These are phyloP conservation scores for Coniosporium apollinis DNA, from an alignment of 495 filamentous ascomycete genomes.

Conservation along the genomic window DNA sequence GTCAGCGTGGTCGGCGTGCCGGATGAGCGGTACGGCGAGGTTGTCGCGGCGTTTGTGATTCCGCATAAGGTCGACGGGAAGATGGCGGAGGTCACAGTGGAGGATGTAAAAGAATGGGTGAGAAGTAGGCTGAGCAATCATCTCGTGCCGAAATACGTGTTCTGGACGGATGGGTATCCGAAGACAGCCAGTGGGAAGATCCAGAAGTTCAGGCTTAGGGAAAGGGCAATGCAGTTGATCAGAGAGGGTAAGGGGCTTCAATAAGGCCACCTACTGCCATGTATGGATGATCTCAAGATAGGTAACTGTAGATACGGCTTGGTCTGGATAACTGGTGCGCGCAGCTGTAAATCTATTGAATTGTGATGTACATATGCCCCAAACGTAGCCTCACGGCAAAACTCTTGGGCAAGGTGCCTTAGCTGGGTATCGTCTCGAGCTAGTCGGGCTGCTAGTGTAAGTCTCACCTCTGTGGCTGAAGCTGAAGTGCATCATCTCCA, in stretches of 20 bases:
- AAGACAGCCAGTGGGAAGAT: constrained; percentile 97
- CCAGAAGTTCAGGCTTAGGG: constrained; percentile 79
- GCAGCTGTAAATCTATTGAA: no score
- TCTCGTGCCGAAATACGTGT: constrained; percentile 77
- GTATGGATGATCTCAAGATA: no score
- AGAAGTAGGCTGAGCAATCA: constrained; percentile 52
- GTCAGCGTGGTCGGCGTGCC: constrained; percentile 71
- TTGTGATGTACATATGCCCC: no score
- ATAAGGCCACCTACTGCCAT: no score
- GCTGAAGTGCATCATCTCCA: no score
- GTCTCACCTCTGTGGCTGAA: no score
- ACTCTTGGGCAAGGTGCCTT: no score
- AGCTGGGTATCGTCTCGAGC: no score
- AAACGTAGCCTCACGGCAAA: no score
- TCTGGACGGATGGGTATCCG: constrained; percentile 65
- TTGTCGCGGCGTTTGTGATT: constrained; percentile 70
- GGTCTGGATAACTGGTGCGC: no score
- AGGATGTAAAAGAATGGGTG: constrained; percentile 59
- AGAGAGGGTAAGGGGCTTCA: constrained; percentile 17
- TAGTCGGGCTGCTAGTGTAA: no score
- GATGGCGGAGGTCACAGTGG: constrained; percentile 22
- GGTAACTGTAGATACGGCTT: no score
- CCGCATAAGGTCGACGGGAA: constrained; percentile 10
- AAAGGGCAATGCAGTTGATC: constrained; percentile 37
- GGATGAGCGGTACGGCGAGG: constrained; percentile 73